These are phyloP conservation scores for Saksenaea vasiformis DNA, from an alignment of 371 early-diverging fungal species.

Conservation along the genomic window DNA sequence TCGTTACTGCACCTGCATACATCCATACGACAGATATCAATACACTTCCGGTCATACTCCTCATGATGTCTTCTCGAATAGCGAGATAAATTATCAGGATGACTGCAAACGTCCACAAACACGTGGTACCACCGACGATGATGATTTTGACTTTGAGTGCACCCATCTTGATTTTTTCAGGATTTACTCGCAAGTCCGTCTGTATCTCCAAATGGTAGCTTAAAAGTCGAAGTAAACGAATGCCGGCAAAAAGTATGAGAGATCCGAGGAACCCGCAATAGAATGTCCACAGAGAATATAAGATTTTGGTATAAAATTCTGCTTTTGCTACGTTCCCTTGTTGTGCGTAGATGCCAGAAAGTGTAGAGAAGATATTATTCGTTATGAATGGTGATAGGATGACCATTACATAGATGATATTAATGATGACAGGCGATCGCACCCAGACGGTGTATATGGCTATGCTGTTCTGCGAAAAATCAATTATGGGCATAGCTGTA, in stretches of 20 bases:
- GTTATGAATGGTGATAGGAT: conserved; percentile 30
- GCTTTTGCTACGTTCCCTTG: conserved; percentile 17
- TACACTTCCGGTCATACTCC: conserved; percentile 17
- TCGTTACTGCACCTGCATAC: conserved; percentile 29
- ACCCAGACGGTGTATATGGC: conserved; percentile 23
- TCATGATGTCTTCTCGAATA: conserved; percentile 18
- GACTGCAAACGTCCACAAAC: conserved; percentile 26
- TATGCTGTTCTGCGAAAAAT: conserved; percentile 27
- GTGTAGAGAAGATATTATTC: conserved; percentile 32
- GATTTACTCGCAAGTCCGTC: conserved; percentile 18
- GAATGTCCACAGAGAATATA: conserved; percentile 27
- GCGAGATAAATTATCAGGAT: conserved; percentile 26
- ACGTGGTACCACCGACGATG: conserved; percentile 16
- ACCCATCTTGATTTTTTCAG: conserved; percentile 30
- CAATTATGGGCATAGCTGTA: background rate
- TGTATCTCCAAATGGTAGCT: conserved; percentile 21
- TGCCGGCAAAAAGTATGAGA: conserved; percentile 17
- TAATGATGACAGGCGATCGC: conserved; percentile 17
- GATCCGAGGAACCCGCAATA: conserved; percentile 10
- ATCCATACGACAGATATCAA: conserved; percentile 26
- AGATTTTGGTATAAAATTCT: conserved; percentile 21
- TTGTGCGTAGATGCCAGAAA: conserved; percentile 29
- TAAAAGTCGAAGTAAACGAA: conserved; percentile 19
- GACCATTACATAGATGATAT: conserved; percentile 20
- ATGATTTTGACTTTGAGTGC: conserved; percentile 29